Conservation (phyloP, 805 yeast genomes). For the Jamesozyma jinghongensis region DNA sequence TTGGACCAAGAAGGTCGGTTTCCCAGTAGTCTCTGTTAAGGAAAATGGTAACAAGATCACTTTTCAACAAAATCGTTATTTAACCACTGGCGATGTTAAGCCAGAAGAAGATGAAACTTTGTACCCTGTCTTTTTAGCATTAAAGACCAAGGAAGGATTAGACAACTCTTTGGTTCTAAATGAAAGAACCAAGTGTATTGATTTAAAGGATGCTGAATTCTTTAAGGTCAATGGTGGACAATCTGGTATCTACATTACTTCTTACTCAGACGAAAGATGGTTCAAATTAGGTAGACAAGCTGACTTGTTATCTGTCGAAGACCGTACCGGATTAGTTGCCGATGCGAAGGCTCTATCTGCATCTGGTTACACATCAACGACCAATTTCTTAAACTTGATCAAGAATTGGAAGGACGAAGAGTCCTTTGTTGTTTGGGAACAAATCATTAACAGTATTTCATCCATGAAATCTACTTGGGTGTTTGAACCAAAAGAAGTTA, state of each 20-base stretch:
- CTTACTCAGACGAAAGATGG: slow-evolving; percentile 63
- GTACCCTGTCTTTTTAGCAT: slow-evolving; percentile 64
- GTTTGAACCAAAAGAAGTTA: slow-evolving; percentile 42
- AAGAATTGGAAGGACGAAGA: slow-evolving; percentile 51
- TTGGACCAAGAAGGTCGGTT: slow-evolving; percentile 76
- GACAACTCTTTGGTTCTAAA: slow-evolving; percentile 52
- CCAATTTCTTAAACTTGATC: slow-evolving; percentile 50
- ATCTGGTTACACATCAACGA: slow-evolving; percentile 59
- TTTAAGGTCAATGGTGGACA: slow-evolving; percentile 67
- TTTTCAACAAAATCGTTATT: slow-evolving; percentile 63
- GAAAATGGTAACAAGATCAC: slow-evolving; percentile 46
- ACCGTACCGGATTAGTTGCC: slow-evolving; percentile 72
- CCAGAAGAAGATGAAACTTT: slow-evolving; percentile 61
- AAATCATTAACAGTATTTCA: slow-evolving; percentile 42
- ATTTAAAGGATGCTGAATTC: slow-evolving; percentile 39
- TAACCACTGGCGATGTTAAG: slow-evolving; percentile 68
- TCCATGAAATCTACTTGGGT: slow-evolving; percentile 45
- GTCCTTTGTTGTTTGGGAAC: slow-evolving; percentile 61
- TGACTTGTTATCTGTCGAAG: slow-evolving; percentile 59
- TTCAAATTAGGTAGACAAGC: slow-evolving; percentile 50
- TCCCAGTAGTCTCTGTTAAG: slow-evolving; percentile 59
- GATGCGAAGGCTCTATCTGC: slow-evolving; percentile 65
- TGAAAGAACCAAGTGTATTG: slow-evolving; percentile 39
- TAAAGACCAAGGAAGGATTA: slow-evolving; percentile 48
- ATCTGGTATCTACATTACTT: slow-evolving; percentile 67